These are phyloP conservation scores for Bauhinia variegata DNA, from an alignment of 306 rosid genomes.

Conservation along the genomic window DNA sequence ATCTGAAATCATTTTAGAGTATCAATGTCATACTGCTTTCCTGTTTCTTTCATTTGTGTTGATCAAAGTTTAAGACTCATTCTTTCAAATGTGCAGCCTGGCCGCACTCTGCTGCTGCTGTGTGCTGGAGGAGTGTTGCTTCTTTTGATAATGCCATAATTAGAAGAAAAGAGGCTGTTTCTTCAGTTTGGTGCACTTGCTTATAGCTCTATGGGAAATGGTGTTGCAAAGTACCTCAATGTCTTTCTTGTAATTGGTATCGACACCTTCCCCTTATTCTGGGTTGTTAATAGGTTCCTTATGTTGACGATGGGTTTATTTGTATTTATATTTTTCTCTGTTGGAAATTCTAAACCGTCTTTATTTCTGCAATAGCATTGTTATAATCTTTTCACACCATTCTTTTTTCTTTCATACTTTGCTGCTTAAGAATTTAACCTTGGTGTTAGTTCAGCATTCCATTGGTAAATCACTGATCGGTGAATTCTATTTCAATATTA, in stretches of 20 bases:
- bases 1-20: conserved; percentile 17
- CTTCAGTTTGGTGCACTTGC: conserved; percentile 38
- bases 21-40: conserved; percentile 1
- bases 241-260: conserved; percentile 29
- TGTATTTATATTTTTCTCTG: conserved; percentile 21
- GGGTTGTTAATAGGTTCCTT: conserved; percentile 34
- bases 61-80: conserved; percentile 11
- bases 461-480: no score
- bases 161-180: conserved; percentile 8
- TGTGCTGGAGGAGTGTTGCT: conserved; percentile 81
- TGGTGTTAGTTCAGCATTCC: conserved; percentile 8
- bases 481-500: no score
- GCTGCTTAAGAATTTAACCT: no score
- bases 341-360: no score
- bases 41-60: not conserved
- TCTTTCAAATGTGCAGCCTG: conserved; percentile 58
- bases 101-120: conserved; percentile 88
- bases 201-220: conserved; percentile 40
- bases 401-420: no score
- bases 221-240: conserved; percentile 15
- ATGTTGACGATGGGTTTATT: conserved; percentile 21
- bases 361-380: no score
- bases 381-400: no score
- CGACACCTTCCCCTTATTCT: not conserved
- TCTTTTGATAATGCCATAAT: conserved; percentile 37